Conservation (phyloP, 768 basidiomycete genomes). For the Sistotremastrum niveocremeum region DNA sequence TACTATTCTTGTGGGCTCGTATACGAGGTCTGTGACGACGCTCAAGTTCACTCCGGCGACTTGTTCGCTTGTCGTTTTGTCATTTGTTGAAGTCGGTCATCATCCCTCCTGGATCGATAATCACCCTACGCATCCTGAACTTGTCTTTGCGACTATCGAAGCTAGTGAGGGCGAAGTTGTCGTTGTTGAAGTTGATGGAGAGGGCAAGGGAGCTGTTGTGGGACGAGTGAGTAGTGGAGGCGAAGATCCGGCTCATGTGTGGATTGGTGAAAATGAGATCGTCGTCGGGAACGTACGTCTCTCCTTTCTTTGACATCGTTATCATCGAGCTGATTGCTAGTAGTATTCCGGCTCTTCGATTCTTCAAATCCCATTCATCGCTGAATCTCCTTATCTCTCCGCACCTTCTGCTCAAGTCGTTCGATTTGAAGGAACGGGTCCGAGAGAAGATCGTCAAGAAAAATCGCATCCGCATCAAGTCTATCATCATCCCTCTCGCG, state of each 20-base stretch:
- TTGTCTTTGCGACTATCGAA: conserved; percentile 57
- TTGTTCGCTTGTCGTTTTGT: conserved; percentile 30
- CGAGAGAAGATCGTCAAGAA: conserved; percentile 53
- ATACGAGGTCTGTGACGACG: conserved; percentile 47
- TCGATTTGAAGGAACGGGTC: conserved; percentile 42
- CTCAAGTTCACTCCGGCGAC: conserved; percentile 45
- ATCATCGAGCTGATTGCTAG: conserved; percentile 22
- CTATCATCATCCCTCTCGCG: conserved; percentile 30
- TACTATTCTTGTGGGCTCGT: conserved; percentile 49
- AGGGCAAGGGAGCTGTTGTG: conserved; percentile 39
- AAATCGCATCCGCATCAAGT: conserved; percentile 70
- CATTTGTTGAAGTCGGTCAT: conserved; percentile 36
- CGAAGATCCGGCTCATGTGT: conserved; percentile 48
- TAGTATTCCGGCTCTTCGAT: conserved; percentile 55
- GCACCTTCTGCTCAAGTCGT: conserved; percentile 20
- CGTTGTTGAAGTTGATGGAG: conserved; percentile 42
- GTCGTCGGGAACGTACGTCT: conserved; percentile 60
- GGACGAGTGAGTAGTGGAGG: conserved; percentile 41
- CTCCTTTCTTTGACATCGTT: not conserved
- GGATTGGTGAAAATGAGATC: conserved; percentile 43
- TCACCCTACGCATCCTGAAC: conserved; percentile 38
- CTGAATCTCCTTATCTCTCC: conserved; percentile 31
- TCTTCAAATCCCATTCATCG: conserved; percentile 36
- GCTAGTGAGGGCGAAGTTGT: conserved; percentile 51
- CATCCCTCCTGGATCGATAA: conserved; percentile 69